These are phyloP conservation scores for Colletotrichum tamarilloi DNA, from an alignment of 2,329 filamentous ascomycete species.

Conservation along the genomic window DNA sequence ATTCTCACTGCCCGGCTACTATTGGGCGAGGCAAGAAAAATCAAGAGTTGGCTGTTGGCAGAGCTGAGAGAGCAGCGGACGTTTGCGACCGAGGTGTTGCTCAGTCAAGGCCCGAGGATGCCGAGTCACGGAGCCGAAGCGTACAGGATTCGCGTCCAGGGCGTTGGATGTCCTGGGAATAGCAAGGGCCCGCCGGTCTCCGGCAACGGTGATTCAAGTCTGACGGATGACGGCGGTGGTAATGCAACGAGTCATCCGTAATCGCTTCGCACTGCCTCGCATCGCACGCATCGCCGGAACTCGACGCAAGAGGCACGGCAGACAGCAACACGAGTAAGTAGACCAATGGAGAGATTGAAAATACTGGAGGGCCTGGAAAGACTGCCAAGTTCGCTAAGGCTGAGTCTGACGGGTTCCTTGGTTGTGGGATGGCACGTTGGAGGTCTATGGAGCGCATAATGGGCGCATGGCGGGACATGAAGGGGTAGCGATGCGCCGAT, in stretches of 20 bases:
- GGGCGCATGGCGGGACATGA: neutral
- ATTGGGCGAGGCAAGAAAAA: neutral
- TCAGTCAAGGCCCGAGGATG: neutral
- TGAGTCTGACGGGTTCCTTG: neutral
- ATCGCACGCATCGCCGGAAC: neutral
- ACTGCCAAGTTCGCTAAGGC: neutral
- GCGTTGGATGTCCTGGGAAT: neutral
- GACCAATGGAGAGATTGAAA: neutral
- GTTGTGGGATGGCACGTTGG: neutral
- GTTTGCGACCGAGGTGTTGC: neutral
- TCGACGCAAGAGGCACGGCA: neutral
- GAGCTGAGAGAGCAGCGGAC: neutral
- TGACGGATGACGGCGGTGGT: no score
- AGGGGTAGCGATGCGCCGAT: neutral
- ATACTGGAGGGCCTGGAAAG: no score
- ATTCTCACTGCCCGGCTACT: neutral
- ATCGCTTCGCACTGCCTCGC: neutral
- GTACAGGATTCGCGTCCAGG: neutral
- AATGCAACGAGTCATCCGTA: neutral
- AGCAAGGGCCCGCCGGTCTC: neutral
- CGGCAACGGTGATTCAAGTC: neutral
- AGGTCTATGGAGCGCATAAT: neutral
- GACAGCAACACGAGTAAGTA: neutral
- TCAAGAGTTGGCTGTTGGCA: neutral
- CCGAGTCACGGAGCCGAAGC: slow-evolving; percentile 1